phyloP scores from a whole-genome alignment of 2,329 filamentous ascomycete genomes.

The Endothia cerciana region DNA sequence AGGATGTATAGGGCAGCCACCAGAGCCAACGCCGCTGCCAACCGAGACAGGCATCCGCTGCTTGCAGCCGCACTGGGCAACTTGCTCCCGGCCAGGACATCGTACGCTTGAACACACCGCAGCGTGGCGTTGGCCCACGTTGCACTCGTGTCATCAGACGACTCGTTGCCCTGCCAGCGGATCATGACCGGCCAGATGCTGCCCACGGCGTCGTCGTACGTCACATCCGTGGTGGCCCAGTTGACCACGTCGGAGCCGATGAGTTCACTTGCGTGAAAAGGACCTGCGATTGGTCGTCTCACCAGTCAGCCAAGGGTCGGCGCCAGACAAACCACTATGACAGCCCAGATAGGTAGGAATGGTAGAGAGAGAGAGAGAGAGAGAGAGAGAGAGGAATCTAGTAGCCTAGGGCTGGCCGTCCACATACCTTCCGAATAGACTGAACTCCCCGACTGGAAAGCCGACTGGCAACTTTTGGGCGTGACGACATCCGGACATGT shows the following conservation, averaged over 20 bases:
- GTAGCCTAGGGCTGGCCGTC: neutral
- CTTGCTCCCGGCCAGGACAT: constrained; percentile 2
- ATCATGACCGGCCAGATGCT: neutral
- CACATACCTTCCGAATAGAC: neutral
- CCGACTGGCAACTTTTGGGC: neutral
- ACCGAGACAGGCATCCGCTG: neutral
- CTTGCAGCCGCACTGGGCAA: neutral
- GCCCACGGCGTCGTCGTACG: neutral
- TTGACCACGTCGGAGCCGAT: neutral
- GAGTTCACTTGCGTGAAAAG: neutral
- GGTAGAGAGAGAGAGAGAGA: neutral
- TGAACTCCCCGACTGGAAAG: neutral
- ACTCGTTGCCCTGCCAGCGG: constrained; percentile 1
- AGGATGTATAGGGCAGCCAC: no score
- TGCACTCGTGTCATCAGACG: neutral
- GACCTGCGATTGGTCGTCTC: neutral
- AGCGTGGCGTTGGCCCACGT: neutral
- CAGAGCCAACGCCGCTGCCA: neutral
- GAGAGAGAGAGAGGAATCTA: neutral
- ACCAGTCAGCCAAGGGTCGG: neutral
- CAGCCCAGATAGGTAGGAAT: neutral
- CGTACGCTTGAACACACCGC: constrained; percentile 10
- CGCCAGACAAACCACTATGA: neutral
- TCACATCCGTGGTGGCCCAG: neutral
- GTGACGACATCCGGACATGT: neutral